Evolutionary conservation across 2,329 filamentous ascomycete genomes (phyloP), one percentile per base, ranked within the genome.

Genomic region (Scedosporium boydii): DNA sequence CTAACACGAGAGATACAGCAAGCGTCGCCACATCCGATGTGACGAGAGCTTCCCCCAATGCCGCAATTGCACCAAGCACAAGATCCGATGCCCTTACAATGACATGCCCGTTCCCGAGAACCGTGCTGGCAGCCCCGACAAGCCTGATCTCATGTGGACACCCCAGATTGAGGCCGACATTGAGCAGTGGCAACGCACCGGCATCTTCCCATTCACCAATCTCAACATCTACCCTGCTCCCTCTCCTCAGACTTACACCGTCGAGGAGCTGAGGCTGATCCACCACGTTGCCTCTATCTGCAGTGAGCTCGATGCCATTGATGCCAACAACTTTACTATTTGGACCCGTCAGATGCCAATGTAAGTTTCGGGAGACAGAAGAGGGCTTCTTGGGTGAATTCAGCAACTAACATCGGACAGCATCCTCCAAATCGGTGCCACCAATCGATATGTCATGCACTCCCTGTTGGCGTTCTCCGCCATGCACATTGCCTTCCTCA

Each of bases 11-110:
- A 27, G 9, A 23, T 64, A 16, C 62, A 82, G 80, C 84, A 99
- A 99, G 78, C 88, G 90, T 74, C 87, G 95, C 73, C 95, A 99
- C 77, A 99, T 99, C 73, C 86, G 95, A 70, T 99, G 95, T 78
- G 95, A 99, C 73, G 95, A 99, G 76, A 96, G 87, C 68, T 97
- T 96, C 71, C 95, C 95, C 60, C 95, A 99, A 84, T 99, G 93
- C 79, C 91, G 91, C 71, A 99, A 99, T 77, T 99, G 95, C 78
- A 97, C 93, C 65, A 99, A 98, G 78, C 95, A 99, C 78, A 96
- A 97, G 79, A 95, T 96, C 70, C 90, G 93, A 71, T 99, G 95
- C 77, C 95, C 96, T 69, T 99, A 98, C 80, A 96, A 96, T 82
- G 93, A 98, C 73, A 87, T 87, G 71, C 85, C 89, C 58, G 81